Evolutionary conservation across 1,139 yeast genomes (phyloP).

Genomic region (Lodderomyces metapsilosis): DNA sequence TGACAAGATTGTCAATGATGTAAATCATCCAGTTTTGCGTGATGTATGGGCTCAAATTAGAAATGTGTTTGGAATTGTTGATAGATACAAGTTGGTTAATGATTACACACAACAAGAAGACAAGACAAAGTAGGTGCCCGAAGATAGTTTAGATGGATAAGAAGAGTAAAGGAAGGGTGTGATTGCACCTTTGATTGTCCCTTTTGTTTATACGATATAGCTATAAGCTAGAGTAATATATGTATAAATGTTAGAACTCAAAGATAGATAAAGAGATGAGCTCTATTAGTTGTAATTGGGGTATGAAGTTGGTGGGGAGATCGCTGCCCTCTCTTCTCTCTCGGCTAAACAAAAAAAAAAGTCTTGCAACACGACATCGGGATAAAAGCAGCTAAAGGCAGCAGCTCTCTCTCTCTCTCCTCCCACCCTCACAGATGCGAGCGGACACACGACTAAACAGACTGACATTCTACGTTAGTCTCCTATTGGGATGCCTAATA

Average conservation of each 20-base stretch:
- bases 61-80: conserved; percentile 38
- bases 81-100: conserved; percentile 32
- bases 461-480: conserved; percentile 8
- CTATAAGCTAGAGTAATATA: conserved; percentile 1
- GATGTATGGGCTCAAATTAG: conserved; percentile 62
- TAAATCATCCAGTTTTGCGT: conserved; percentile 62
- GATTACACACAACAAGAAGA: conserved; percentile 24
- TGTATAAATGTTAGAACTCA: background rate
- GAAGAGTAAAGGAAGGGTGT: conserved; percentile 5
- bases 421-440: background rate
- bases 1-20: conserved; percentile 61
- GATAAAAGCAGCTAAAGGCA: no score
- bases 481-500: conserved; percentile 9
- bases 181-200: background rate
- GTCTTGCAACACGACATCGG: no score
- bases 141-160: background rate
- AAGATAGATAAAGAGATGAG: no score
- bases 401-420: background rate
- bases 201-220: background rate
- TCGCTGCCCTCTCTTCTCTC: no score
- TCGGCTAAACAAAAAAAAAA: no score
- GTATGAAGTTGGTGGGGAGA: no score
- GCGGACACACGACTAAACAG: conserved; percentile 12
- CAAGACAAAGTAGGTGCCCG: conserved; percentile 4
- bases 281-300: no score